phyloP scores from a whole-genome alignment of 2,329 filamentous ascomycete genomes.

The Fusarium neocosmosporiellum region DNA sequence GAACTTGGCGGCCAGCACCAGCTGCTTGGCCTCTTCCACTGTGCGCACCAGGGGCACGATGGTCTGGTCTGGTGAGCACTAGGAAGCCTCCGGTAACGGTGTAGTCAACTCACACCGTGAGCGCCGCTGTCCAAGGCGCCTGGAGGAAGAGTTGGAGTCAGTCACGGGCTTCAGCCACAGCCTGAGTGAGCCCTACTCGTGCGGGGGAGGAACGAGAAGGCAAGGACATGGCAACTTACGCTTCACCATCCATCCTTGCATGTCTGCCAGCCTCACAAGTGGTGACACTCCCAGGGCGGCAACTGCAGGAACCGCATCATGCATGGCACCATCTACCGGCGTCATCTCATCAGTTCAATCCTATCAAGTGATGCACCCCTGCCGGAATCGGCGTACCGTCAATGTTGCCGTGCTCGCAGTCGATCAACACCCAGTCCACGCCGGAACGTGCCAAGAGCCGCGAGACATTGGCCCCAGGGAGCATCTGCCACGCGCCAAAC shows the following conservation, averaged over 20 bases:
- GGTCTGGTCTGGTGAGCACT: constrained; percentile 41
- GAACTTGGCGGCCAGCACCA: constrained; percentile 61
- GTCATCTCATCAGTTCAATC: background rate
- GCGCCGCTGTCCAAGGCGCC: constrained; percentile 59
- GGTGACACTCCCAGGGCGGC: constrained; percentile 54
- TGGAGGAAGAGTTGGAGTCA: constrained; percentile 13
- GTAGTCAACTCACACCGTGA: constrained; percentile 49
- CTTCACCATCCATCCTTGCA: constrained; percentile 56
- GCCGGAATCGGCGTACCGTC: constrained; percentile 46
- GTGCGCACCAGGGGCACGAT: constrained; percentile 57
- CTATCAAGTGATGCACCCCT: background rate
- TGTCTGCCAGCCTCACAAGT: constrained; percentile 62
- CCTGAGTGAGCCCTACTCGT: background rate
- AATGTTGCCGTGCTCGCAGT: constrained; percentile 63
- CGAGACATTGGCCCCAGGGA: constrained; percentile 69
- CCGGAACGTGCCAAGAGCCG: constrained; percentile 68
- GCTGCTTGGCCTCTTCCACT: constrained; percentile 54
- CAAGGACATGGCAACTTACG: constrained; percentile 33
- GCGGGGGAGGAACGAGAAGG: background rate
- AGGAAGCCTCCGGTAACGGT: background rate
- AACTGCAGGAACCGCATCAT: constrained; percentile 63
- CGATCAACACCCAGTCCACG: constrained; percentile 72
- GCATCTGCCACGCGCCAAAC: constrained; percentile 70
- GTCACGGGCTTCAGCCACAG: background rate
- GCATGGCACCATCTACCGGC: constrained; percentile 56